phyloP scores from a whole-genome alignment of 495 filamentous ascomycete species.

The Lepraria neglecta region DNA sequence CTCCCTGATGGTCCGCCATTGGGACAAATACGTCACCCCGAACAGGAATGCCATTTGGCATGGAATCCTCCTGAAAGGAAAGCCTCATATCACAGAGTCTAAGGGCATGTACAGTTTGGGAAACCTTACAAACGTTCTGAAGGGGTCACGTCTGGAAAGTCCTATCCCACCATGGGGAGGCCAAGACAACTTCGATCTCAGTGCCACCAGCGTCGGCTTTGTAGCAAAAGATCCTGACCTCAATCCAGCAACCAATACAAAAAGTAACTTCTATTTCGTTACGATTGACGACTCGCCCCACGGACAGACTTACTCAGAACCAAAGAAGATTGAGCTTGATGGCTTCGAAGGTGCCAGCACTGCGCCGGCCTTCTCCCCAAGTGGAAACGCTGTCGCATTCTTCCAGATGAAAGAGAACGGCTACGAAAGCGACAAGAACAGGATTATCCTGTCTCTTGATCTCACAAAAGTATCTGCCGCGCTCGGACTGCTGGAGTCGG shows the following conservation, averaged over 20 bases:
- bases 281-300: conserved; percentile 48
- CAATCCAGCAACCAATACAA: conserved; percentile 73
- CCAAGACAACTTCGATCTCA: conserved; percentile 53
- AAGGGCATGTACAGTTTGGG: conserved; percentile 43
- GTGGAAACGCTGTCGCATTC: conserved; percentile 69
- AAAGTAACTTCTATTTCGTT: conserved; percentile 68
- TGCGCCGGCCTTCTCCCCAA: conserved; percentile 67
- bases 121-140: conserved; percentile 44
- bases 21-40: conserved; percentile 55
- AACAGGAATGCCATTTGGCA: conserved; percentile 69
- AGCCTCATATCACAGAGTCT: conserved; percentile 35
- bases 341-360: conserved; percentile 64
- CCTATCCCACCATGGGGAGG: conserved; percentile 58
- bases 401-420: conserved; percentile 71
- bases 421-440: conserved; percentile 85
- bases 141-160: conserved; percentile 40
- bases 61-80: conserved; percentile 49
- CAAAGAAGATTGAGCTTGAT: conserved; percentile 31
- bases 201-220: conserved; percentile 59
- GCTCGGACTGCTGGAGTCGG: conserved; percentile 56
- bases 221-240: conserved; percentile 77
- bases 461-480: conserved; percentile 51
- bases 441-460: conserved; percentile 59
- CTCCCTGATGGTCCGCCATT: conserved; percentile 54
- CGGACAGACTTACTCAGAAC: conserved; percentile 46